Evolutionary conservation across 2,329 filamentous ascomycete species (phyloP).

Genomic region (Malbranchea cinnamomea): DNA sequence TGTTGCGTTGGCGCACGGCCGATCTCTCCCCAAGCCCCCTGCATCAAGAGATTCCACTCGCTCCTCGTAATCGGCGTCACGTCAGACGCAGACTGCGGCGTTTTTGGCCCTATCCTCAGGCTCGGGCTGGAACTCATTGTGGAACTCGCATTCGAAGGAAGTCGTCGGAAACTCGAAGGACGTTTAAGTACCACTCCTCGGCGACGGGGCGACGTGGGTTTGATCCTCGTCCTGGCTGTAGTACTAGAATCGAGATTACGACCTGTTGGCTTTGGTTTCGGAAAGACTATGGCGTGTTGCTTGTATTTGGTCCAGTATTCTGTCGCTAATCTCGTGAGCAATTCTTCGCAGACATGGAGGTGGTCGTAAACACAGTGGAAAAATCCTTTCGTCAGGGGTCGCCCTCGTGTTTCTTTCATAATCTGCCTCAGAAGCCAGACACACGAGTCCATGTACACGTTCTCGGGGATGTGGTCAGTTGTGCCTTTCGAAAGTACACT

Average conservation of each 20-base stretch:
- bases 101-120: constrained; percentile 21
- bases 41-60: constrained; percentile 28
- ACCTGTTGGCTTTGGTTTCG: constrained; percentile 8
- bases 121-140: constrained; percentile 5
- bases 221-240: constrained; percentile 13
- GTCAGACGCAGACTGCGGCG: constrained; percentile 27
- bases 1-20: not conserved
- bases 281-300: constrained; percentile 26
- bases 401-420: constrained; percentile 25
- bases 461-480: constrained; percentile 15
- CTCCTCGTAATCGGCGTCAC: constrained; percentile 28
- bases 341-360: constrained; percentile 22
- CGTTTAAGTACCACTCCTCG: no score
- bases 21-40: constrained; percentile 13
- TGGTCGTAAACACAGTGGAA: constrained; percentile 30
- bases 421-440: constrained; percentile 26
- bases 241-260: constrained; percentile 9
- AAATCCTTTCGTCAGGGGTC: constrained; percentile 29
- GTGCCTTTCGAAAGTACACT: constrained; percentile 21
- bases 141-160: no score
- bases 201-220: no score
- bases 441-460: constrained; percentile 25
- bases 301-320: constrained; percentile 21
- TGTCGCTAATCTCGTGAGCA: constrained; percentile 21
- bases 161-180: no score